Percentiles rank a stretch among this genome's conserved stretches.
phyloP scores from a whole-genome alignment of 2,329 filamentous ascomycete genomes.

The Verticillium tricorpus region DNA sequence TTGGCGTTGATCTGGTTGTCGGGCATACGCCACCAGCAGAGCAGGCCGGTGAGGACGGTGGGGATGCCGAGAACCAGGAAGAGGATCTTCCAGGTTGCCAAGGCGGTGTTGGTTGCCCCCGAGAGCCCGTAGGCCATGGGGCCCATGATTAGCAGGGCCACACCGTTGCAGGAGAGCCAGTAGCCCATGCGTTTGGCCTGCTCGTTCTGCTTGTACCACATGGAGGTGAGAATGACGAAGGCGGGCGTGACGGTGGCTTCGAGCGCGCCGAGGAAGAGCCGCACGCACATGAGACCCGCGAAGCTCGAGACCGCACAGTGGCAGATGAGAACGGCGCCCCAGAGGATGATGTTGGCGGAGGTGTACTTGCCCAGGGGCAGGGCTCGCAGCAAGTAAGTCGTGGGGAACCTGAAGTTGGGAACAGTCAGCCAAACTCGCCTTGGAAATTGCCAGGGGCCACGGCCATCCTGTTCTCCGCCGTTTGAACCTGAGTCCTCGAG shows the following conservation, averaged over 20 bases:
- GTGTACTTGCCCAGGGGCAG: slow-evolving; percentile 30
- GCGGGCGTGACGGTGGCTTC: slow-evolving; percentile 30
- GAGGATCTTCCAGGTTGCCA: slow-evolving; percentile 40
- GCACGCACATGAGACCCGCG: slow-evolving; percentile 13
- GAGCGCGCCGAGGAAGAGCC: slow-evolving; percentile 17
- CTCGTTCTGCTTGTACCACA: slow-evolving; percentile 47
- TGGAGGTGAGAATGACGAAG: slow-evolving; percentile 40
- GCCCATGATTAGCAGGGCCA: slow-evolving; percentile 53
- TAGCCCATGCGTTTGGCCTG: slow-evolving; percentile 58
- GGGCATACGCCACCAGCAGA: slow-evolving; percentile 57
- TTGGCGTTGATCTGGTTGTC: slow-evolving; percentile 51
- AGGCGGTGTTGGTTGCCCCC: slow-evolving; percentile 39
- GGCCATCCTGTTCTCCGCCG: not conserved
- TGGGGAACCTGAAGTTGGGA: slow-evolving; percentile 23
- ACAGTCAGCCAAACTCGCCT: too few species aligned
- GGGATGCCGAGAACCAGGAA: slow-evolving; percentile 59
- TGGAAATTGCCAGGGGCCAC: not conserved
- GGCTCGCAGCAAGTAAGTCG: slow-evolving; percentile 25
- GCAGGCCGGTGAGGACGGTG: slow-evolving; percentile 52
- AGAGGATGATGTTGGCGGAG: slow-evolving; percentile 30
- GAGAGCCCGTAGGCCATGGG: slow-evolving; percentile 49
- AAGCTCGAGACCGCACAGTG: slow-evolving; percentile 14
- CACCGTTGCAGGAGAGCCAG: slow-evolving; percentile 57
- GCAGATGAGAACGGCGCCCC: slow-evolving; percentile 28
- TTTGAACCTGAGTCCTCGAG: too few species aligned